Evolutionary conservation across 352 stramenopile genomes (phyloP), one percentile per base, ranked within the genome.

Genomic region (Paralagenidium karlingii): DNA sequence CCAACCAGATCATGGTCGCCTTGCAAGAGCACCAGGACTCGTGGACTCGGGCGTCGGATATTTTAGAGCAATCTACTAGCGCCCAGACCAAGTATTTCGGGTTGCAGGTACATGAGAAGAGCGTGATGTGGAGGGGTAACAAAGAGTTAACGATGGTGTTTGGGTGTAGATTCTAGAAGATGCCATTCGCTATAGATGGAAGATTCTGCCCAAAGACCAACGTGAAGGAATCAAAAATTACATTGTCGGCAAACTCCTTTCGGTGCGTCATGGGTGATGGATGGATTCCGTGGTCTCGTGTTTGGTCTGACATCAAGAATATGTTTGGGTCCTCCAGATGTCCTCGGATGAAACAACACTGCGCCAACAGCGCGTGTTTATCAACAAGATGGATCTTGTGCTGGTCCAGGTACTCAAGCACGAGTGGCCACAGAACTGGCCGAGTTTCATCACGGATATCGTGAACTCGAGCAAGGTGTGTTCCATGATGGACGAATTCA

Each of bases 401-500:
- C 79, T 99, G n/a, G 76, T 91, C 19, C 69, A 83, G 49, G 56
- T 66, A 42, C 29, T 99, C 37, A 99, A 99, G 77, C 96, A 99
- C 64, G 96, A 99, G 67, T 99, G 96, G 96, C 96, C 96, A 16
- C 92, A 99, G 55, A 99, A 99, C 62, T 99, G 96, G 96, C 94
- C 95, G 19, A 87, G 75, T 45, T 99, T 99, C 62, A 99, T 99
- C 58, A 79, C 82, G 16, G 90, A 98, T 38, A 94, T 97, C 42
- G 87, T 96, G 24, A 87, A 71, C 46, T 92, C 86, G 34, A 95
- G 78, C 61, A 94, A 90, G 60, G 64, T 85, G 47, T 56, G 85
- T 18, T 6, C 29, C 13, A 34, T 49, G 16, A 25, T 5, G 3
- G 7, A 8, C 7, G 30, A 3, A 36, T 8, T 16, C 30, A 36